Evolutionary conservation across 2,329 filamentous ascomycete genomes (phyloP).

Genomic region (Stagonosporopsis chrysanthemi): DNA sequence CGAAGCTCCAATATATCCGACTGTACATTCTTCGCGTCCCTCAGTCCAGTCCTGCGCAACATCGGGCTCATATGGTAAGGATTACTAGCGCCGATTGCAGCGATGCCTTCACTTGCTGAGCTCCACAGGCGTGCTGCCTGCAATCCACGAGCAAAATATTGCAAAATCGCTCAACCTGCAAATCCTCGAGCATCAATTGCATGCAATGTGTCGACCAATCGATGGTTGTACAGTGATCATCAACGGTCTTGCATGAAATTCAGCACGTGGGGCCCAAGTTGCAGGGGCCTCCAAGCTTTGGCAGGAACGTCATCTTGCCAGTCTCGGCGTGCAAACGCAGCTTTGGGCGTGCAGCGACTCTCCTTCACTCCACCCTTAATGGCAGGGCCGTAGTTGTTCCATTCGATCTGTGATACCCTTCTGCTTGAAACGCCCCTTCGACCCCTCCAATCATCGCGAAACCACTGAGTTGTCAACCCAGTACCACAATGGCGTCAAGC

Average conservation of each 20-base stretch:
- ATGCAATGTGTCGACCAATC: background rate
- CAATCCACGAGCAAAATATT: background rate
- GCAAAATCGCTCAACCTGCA: no score
- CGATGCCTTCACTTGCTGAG: background rate
- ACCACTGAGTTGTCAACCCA: background rate
- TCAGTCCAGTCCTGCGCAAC: no score
- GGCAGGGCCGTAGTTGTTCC: constrained; percentile 21
- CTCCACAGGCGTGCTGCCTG: background rate
- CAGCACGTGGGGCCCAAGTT: constrained; percentile 16
- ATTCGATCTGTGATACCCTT: constrained; percentile 4
- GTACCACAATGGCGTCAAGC: constrained; percentile 42
- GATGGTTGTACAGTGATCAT: background rate
- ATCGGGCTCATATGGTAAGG: background rate
- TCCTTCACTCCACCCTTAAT: constrained; percentile 17
- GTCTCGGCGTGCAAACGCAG: constrained; percentile 19
- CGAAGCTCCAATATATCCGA: background rate
- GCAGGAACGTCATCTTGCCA: constrained; percentile 23
- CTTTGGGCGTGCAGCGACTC: constrained; percentile 2
- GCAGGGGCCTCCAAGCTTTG: constrained; percentile 20
- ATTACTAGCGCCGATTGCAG: background rate
- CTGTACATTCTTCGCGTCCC: background rate
- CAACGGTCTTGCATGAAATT: constrained; percentile 14
- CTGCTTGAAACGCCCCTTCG: constrained; percentile 1
- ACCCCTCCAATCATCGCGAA: background rate
- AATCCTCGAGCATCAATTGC: background rate